These are phyloP conservation scores for Penicillium aurantiogriseum DNA, from an alignment of 2,329 filamentous ascomycete species.

Conservation along the genomic window DNA sequence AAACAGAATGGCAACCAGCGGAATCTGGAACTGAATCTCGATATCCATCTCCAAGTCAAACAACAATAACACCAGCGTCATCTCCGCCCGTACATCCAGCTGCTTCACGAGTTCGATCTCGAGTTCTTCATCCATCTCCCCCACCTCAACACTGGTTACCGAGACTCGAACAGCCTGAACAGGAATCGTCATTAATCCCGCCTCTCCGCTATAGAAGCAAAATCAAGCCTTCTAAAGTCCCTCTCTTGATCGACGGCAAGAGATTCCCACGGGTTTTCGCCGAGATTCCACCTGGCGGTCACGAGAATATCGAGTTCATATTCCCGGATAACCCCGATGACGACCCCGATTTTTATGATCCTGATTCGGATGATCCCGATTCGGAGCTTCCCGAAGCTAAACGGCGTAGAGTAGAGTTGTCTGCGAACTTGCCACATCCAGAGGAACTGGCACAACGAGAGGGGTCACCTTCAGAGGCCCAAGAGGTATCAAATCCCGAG, in stretches of 20 bases:
- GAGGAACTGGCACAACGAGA: neutral
- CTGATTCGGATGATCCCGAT: too few species aligned
- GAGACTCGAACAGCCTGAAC: neutral
- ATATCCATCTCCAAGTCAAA: neutral
- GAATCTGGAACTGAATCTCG: neutral
- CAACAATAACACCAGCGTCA: neutral
- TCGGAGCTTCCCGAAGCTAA: neutral
- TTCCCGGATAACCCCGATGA: neutral
- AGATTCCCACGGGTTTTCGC: neutral
- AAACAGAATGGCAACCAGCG: neutral
- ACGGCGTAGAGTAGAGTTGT: neutral
- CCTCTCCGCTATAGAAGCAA: neutral
- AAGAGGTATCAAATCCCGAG: neutral
- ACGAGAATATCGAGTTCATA: neutral
- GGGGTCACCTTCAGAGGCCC: neutral
- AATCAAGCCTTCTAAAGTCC: rapidly evolving
- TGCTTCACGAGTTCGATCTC: neutral
- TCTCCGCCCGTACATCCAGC: neutral
- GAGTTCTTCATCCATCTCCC: too few species aligned
- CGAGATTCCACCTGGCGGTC: neutral
- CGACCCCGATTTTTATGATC: neutral
- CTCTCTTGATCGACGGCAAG: neutral
- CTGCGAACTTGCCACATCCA: neutral
- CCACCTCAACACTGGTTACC: neutral
- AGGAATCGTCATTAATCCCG: neutral